phyloP scores from a whole-genome alignment of 2,329 filamentous ascomycete species.

The Xylaria sp. region DNA sequence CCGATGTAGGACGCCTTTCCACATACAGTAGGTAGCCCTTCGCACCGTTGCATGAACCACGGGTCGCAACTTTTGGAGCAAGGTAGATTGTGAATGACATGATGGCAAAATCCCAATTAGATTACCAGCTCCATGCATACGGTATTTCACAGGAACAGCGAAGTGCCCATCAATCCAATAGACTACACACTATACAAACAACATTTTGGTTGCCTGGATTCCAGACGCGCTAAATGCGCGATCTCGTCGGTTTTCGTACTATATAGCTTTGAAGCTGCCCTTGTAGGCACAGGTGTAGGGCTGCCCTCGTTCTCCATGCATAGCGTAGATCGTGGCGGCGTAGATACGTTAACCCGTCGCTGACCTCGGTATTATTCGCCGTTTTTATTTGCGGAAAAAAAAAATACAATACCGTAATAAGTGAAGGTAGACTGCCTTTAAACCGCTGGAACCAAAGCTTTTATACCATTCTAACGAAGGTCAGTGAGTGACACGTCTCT shows the following conservation, averaged over 20 bases:
- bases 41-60: conserved; percentile 1
- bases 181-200: conserved; percentile 2
- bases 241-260: not conserved
- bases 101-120: not conserved
- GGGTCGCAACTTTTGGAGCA: not conserved
- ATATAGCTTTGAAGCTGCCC: not conserved
- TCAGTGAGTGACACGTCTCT: not conserved
- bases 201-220: not conserved
- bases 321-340: not conserved
- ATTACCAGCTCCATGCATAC: not conserved
- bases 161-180: not conserved
- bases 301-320: conserved; percentile 2
- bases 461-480: conserved; percentile 6
- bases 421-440: not conserved
- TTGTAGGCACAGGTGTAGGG: not conserved
- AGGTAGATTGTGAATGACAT: not conserved
- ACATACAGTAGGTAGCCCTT: not conserved
- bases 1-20: not conserved
- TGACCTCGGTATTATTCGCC: not conserved
- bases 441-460: not conserved
- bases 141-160: not conserved
- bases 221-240: not conserved
- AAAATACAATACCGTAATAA: not conserved
- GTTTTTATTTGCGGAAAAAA: not conserved
- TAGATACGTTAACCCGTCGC: not conserved